Evolutionary conservation across 352 stramenopile genomes (phyloP).

Genomic region (Phytophthora pseudosyringae): DNA sequence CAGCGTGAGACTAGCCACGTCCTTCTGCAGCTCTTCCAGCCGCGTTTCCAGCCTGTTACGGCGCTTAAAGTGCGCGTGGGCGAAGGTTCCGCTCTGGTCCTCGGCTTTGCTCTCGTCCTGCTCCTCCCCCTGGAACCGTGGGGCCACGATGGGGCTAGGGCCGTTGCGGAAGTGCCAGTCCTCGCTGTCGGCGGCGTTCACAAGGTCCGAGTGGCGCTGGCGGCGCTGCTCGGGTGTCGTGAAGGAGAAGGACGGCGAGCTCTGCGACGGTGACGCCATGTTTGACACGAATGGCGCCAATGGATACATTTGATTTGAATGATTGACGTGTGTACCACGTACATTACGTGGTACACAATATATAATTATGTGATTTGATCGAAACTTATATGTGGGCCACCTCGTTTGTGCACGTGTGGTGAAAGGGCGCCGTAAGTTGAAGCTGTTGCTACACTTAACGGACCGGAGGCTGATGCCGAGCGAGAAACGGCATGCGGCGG

Average conservation of each 20-base stretch:
- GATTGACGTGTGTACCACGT: no score
- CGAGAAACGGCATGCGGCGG: conserved; percentile 24
- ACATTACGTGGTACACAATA: no score
- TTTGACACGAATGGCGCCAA: conserved; percentile 9
- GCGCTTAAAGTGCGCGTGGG: conserved; percentile 49
- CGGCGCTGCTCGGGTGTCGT: conserved; percentile 30
- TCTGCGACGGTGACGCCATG: neutral
- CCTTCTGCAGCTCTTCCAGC: conserved; percentile 75
- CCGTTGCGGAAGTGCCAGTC: conserved; percentile 29
- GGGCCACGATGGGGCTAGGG: conserved; percentile 26
- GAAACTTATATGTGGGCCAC: no score
- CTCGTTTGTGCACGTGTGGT: neutral
- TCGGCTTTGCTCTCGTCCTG: conserved; percentile 25
- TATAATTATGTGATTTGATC: no score
- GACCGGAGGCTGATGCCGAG: conserved; percentile 16
- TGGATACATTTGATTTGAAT: neutral
- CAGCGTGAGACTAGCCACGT: conserved; percentile 78
- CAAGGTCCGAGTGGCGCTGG: neutral
- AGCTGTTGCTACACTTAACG: conserved; percentile 20
- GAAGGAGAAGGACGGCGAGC: conserved; percentile 30
- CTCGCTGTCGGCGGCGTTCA: conserved; percentile 11
- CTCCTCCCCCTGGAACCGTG: conserved; percentile 21
- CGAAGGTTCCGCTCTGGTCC: conserved; percentile 28
- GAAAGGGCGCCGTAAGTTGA: conserved; percentile 15
- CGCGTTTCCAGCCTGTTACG: conserved; percentile 71